Conservation (phyloP, 1,284 basidiomycete species). For the Wolfiporia cocos region DNA sequence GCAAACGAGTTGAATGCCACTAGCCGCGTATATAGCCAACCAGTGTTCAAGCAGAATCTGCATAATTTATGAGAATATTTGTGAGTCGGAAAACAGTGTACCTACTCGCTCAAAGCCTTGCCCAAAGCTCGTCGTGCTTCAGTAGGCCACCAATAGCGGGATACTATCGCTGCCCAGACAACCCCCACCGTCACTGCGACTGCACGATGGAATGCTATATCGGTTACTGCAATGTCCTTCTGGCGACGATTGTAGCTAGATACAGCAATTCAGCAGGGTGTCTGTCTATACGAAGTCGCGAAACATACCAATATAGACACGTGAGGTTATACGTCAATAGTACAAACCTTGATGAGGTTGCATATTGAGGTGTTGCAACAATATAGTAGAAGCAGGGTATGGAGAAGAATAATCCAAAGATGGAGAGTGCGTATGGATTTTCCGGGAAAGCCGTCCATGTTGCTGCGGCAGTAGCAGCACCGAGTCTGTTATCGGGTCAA, state of each 20-base stretch:
- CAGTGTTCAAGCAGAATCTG: conserved; percentile 78
- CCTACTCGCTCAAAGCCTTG: conserved; percentile 81
- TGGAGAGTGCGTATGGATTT: conserved; percentile 66
- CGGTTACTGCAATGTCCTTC: conserved; percentile 60
- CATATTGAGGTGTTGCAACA: conserved; percentile 72
- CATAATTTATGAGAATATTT: no score
- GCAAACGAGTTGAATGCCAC: conserved; percentile 70
- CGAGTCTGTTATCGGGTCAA: conserved; percentile 44
- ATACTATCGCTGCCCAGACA: conserved; percentile 84
- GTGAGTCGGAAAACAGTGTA: conserved; percentile 10
- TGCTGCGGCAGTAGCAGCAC: conserved; percentile 70
- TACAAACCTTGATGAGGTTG: conserved; percentile 82
- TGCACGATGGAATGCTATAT: conserved; percentile 75
- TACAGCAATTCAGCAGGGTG: neutral
- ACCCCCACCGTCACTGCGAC: conserved; percentile 85
- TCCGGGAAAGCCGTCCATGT: conserved; percentile 76
- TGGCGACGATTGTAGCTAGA: conserved; percentile 78
- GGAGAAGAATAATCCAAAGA: conserved; percentile 88
- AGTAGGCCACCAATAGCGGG: conserved; percentile 91
- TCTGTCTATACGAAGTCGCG: no score
- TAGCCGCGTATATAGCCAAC: conserved; percentile 79
- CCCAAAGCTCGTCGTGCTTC: conserved; percentile 88
- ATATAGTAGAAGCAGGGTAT: conserved; percentile 94
- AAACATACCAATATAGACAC: conserved; percentile 74
- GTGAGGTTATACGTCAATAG: conserved; percentile 89